Evolutionary conservation across 768 basidiomycete genomes (phyloP).

Genomic region (Kwoniella sp.): DNA sequence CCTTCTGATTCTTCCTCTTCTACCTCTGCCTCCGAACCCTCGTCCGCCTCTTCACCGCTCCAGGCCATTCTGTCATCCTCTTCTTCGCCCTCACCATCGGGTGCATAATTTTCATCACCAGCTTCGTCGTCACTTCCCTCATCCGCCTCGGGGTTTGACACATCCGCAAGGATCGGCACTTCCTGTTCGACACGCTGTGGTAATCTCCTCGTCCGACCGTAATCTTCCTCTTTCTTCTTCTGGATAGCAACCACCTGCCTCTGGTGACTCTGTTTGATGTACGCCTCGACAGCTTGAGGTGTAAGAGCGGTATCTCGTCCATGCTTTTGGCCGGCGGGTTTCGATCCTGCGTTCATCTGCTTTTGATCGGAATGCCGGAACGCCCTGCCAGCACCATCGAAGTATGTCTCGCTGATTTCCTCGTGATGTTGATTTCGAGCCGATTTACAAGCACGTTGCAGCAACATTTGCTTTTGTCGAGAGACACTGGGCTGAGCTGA

Average conservation of each 20-base stretch:
- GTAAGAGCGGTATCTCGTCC: conserved; percentile 28
- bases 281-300: conserved; percentile 9
- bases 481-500: conserved; percentile 18
- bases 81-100: conserved; percentile 16
- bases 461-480: conserved; percentile 21
- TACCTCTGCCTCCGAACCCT: conserved; percentile 10
- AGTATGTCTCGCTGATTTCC: conserved; percentile 35
- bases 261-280: conserved; percentile 18
- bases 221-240: conserved; percentile 37
- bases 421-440: conserved; percentile 4
- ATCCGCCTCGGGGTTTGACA: conserved; percentile 7
- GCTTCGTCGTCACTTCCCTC: conserved; percentile 20
- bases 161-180: conserved; percentile 22
- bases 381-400: conserved; percentile 33
- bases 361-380: conserved; percentile 32
- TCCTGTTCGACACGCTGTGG: conserved; percentile 31
- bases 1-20: conserved; percentile 14
- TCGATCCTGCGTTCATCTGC: conserved; percentile 29
- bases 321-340: conserved; percentile 34
- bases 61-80: conserved; percentile 21
- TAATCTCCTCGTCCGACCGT: conserved; percentile 25
- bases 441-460: conserved; percentile 29
- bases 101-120: conserved; percentile 29
- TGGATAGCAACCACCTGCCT: conserved; percentile 18
- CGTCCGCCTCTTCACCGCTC: conserved; percentile 24